Conservation (phyloP, 75 land plant species). For the Selaginella tamariscina region DNA sequence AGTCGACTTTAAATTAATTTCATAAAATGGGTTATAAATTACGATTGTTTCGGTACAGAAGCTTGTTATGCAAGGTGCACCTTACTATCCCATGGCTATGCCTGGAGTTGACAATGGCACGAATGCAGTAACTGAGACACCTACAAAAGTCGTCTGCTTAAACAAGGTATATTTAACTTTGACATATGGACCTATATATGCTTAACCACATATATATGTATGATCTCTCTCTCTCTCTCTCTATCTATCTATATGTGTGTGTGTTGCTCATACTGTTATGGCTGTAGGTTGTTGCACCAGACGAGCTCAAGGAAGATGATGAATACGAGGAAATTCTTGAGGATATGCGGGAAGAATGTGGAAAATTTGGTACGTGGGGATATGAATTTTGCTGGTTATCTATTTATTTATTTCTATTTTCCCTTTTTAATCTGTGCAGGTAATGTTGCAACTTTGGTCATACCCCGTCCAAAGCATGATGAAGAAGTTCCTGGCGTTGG, state of each 20-base stretch:
- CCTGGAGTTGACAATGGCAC: slow-evolving; percentile 24
- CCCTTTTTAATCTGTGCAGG: slow-evolving; percentile 34
- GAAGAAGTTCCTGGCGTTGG: slow-evolving; percentile 58
- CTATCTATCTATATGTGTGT: too few species aligned
- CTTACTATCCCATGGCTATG: slow-evolving; percentile 22
- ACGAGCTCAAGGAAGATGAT: slow-evolving; percentile 53
- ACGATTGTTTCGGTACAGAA: slow-evolving; percentile 15
- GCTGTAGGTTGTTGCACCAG: slow-evolving; percentile 21
- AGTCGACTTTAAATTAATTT: too few species aligned
- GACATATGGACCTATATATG: too few species aligned
- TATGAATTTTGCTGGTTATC: too few species aligned
- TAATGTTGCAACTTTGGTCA: slow-evolving; percentile 47
- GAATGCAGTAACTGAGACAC: slow-evolving; percentile 18
- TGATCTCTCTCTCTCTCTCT: too few species aligned
- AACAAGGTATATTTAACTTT: slow-evolving; percentile 30
- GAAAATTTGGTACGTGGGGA: slow-evolving; percentile 38
- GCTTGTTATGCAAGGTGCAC: slow-evolving; percentile 27
- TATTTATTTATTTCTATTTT: background rate
- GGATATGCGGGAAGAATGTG: slow-evolving; percentile 47
- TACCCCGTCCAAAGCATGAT: slow-evolving; percentile 59
- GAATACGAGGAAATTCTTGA: slow-evolving; percentile 58
- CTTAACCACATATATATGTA: too few species aligned
- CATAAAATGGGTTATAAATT: too few species aligned
- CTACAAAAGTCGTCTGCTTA: slow-evolving; percentile 65
- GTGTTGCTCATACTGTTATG: background rate